A percentile compares a stretch with the other conserved stretches of the same genome.
Conservation (phyloP, 768 basidiomycete genomes). For the Paxillus ammoniavirescens region DNA sequence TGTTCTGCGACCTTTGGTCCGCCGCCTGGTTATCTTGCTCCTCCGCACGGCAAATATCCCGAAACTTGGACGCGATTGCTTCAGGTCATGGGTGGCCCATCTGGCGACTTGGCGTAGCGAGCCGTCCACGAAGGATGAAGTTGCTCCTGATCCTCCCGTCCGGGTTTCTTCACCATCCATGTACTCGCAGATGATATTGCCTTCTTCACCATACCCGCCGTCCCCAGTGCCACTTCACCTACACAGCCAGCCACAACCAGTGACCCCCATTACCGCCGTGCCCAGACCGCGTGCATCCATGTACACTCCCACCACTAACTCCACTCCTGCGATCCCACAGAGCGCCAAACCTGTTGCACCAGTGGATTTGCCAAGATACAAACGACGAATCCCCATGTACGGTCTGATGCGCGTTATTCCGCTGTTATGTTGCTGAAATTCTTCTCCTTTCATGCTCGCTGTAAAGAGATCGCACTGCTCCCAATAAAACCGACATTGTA, state of each 20-base stretch:
- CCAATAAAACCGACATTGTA: background rate
- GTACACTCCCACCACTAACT: background rate
- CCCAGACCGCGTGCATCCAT: background rate
- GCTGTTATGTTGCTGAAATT: background rate
- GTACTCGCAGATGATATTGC: background rate
- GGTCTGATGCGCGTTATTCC: background rate
- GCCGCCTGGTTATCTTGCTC: background rate
- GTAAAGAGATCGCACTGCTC: background rate
- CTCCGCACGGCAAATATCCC: background rate
- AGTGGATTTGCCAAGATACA: background rate
- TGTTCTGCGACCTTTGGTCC: background rate
- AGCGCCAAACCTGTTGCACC: background rate
- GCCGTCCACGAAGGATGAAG: background rate
- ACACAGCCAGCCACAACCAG: background rate
- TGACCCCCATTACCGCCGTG: background rate
- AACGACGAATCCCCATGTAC: background rate
- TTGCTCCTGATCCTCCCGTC: background rate
- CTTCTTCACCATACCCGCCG: background rate
- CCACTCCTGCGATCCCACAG: background rate
- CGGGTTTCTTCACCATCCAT: background rate
- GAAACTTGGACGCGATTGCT: background rate
- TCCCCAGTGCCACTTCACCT: background rate
- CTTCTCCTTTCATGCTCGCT: background rate
- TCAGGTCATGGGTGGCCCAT: background rate
- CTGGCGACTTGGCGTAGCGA: background rate